Conservation (phyloP, 129 eudicot species). For the Rutidosis leptorrhynchoides region DNA sequence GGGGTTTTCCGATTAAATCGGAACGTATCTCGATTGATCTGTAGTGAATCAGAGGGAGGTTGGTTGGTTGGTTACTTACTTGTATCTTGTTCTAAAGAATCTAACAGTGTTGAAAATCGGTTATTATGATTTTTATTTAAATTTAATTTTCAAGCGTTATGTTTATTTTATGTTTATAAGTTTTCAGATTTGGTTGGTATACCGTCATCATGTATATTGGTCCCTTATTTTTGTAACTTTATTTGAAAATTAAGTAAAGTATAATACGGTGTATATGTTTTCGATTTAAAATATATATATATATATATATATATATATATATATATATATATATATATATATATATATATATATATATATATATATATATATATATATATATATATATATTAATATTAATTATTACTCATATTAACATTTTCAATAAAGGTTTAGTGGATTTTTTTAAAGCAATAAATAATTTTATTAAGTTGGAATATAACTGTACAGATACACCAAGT, state of each 20-base stretch:
- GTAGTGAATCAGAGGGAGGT: background rate
- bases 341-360: too few species aligned
- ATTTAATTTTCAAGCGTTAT: background rate
- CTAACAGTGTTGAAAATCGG: constrained; percentile 9
- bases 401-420: too few species aligned
- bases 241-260: constrained; percentile 12
- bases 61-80: constrained; percentile 33
- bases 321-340: too few species aligned
- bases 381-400: too few species aligned
- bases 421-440: too few species aligned
- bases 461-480: too few species aligned
- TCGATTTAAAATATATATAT: too few species aligned
- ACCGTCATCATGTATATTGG: constrained; percentile 27
- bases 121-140: constrained; percentile 2
- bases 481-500: too few species aligned
- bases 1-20: constrained; percentile 21
- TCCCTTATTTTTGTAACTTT: constrained; percentile 22
- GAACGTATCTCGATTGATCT: constrained; percentile 20
- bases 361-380: too few species aligned
- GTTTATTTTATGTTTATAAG: constrained; percentile 4
- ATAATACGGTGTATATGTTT: too few species aligned
- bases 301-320: background rate
- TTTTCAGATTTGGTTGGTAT: constrained; percentile 23
- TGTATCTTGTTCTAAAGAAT: constrained; percentile 26
- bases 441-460: background rate